Base-by-base conservation (phyloP, 495 filamentous ascomycete species). In the Oidiodendron maius region DNA sequence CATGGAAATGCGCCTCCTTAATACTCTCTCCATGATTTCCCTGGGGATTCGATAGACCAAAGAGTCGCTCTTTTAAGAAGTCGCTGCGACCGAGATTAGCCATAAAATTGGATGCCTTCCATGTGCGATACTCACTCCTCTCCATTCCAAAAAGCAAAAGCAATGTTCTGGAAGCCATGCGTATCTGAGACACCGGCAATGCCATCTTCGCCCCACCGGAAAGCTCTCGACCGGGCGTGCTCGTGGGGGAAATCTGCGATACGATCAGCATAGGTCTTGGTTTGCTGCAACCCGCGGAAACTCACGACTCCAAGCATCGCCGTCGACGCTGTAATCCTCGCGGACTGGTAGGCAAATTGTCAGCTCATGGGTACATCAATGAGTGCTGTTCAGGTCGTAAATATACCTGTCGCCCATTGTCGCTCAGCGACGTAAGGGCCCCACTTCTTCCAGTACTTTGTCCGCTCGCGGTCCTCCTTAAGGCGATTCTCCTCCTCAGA, bases 81-180 rank as follows among this genome's bases (percentile, higher is more conserved):
- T 85, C 84, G 66, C 89, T 95, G 40, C 22, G 39, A 30, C 4
- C 40, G 5, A 30, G 26, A 30, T 5, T 5, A 50, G 52, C 49
- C 26, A 36, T n/a, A 3, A 17, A 18, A 35, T 16, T 16, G 46
- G 22, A 20, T 24, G 11, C 30, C 60, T 40, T 44, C 21, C 25
- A 26, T 3, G 25, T 25, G 23, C 25, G 26, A 44, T 20, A 72
- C 87, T 50, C 67, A 91, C 88, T 97, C 91, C 70, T 95, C 81
- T 65, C 86, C 88, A 64, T 97, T 97, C 91, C 91, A 97, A 68
- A 97, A 97, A 22, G 88, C 78, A 72, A 96, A 97, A 1, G 87
- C 86, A 60, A 97, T 86, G 61, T 95, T 93, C 67, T 95, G 87
- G 24, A 84, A 66, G 30, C 87, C 87, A 53, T 97, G 91, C 8